Evolutionary conservation across 768 basidiomycete genomes (phyloP).

Genomic region (Lentinula sp.): DNA sequence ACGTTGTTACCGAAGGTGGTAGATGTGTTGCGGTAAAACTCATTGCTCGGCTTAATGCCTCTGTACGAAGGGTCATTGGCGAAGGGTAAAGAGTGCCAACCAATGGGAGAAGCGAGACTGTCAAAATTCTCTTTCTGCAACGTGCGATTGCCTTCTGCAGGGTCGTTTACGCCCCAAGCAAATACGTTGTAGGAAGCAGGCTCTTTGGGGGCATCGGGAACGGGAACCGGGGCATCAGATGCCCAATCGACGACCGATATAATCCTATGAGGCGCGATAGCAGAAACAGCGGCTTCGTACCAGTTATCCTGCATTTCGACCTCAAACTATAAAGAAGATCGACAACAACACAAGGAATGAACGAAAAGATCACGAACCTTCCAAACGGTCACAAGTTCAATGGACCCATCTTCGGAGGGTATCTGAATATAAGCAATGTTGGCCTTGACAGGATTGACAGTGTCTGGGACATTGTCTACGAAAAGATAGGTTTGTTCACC

Average conservation of each 20-base stretch:
- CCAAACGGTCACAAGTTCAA: constrained; percentile 75
- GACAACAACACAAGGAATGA: background rate
- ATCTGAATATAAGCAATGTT: constrained; percentile 79
- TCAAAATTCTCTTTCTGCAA: constrained; percentile 68
- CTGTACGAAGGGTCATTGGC: constrained; percentile 53
- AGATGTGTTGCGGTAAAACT: constrained; percentile 57
- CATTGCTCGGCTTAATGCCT: constrained; percentile 18
- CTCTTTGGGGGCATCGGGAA: constrained; percentile 15
- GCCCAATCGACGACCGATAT: constrained; percentile 95
- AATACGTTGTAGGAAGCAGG: constrained; percentile 67
- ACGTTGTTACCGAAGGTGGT: constrained; percentile 90
- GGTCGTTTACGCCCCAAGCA: constrained; percentile 83
- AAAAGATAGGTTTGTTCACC: constrained; percentile 31
- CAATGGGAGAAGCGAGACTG: constrained; percentile 71
- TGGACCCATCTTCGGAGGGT: constrained; percentile 51
- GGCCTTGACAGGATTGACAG: constrained; percentile 78
- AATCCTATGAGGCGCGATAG: constrained; percentile 66
- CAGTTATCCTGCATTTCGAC: constrained; percentile 94
- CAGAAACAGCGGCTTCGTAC: constrained; percentile 89
- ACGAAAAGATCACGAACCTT: constrained; percentile 39
- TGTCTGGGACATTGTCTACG: constrained; percentile 63
- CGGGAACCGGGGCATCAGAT: constrained; percentile 60
- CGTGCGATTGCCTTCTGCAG: constrained; percentile 56
- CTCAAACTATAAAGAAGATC: constrained; percentile 52
- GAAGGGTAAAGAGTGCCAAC: constrained; percentile 87